A percentile compares a stretch with the other conserved stretches of the same genome.
Evolutionary conservation across 441 rosid species (phyloP).

Genomic region (Erysimum pusillum): DNA sequence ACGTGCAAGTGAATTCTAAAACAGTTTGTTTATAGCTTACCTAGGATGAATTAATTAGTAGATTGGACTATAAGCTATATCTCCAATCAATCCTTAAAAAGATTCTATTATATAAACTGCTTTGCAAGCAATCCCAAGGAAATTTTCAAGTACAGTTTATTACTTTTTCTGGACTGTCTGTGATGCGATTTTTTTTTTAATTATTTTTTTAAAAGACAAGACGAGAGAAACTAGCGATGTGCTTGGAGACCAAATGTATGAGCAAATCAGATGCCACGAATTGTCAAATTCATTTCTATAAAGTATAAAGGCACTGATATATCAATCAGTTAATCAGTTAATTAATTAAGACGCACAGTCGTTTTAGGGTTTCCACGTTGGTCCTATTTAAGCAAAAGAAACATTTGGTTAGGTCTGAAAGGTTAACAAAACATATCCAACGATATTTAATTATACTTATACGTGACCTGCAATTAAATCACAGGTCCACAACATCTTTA

Average conservation of each 20-base stretch:
- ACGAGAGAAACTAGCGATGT: conserved; percentile 31
- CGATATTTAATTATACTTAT: conserved; percentile 31
- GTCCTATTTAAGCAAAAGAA: conserved; percentile 41
- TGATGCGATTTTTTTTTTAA: not conserved
- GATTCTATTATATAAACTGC: conserved; percentile 26
- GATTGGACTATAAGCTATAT: conserved; percentile 37
- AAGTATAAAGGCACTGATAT: conserved; percentile 29
- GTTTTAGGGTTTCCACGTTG: conserved; percentile 43
- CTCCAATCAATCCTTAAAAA: conserved; percentile 31
- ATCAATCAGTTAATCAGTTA: conserved; percentile 30
- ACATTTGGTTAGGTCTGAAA: conserved; percentile 47
- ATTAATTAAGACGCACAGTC: conserved; percentile 29
- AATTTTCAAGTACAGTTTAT: conserved; percentile 7
- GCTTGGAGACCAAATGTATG: conserved; percentile 38
- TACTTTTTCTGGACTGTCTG: conserved; percentile 15
- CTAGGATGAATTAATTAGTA: conserved; percentile 34
- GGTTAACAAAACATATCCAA: conserved; percentile 40
- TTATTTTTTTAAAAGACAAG: not conserved
- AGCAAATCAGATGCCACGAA: conserved; percentile 41
- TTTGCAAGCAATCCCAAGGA: conserved; percentile 40
- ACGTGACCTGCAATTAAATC: conserved; percentile 44
- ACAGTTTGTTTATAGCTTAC: conserved; percentile 34
- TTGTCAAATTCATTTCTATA: conserved; percentile 7
- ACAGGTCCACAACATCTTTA: conserved; percentile 48
- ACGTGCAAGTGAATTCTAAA: conserved; percentile 42